phyloP scores from a whole-genome alignment of 164 flowering plant genomes.

The Tetracentron sinense region DNA sequence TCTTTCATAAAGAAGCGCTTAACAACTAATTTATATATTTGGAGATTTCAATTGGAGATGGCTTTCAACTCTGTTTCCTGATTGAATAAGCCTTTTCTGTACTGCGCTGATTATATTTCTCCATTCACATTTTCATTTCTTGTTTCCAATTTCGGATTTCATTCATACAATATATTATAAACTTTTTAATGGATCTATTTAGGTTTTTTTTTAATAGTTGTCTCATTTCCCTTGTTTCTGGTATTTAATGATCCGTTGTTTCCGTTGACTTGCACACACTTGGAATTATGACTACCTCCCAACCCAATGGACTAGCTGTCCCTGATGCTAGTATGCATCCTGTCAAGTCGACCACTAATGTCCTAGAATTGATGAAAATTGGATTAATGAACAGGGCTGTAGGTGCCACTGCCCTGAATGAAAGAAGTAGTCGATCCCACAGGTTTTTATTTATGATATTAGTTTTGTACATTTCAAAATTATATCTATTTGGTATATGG shows the following conservation, averaged over 20 bases:
- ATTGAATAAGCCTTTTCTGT: not conserved
- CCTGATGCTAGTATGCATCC: constrained; percentile 78
- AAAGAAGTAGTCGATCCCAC: constrained; percentile 96
- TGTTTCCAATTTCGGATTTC: not conserved
- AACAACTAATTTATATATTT: no score
- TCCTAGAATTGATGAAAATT: constrained; percentile 51
- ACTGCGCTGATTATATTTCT: not conserved
- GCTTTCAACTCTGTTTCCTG: not conserved
- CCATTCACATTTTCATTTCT: not conserved
- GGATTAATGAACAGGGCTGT: constrained; percentile 83
- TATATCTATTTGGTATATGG: not conserved
- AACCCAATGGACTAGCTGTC: constrained; percentile 66
- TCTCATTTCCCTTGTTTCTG: not conserved
- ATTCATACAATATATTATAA: not conserved
- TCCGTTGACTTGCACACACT: constrained; percentile 65
- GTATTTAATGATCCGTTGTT: constrained; percentile 6
- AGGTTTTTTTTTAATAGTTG: not conserved
- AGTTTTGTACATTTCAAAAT: not conserved
- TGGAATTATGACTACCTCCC: constrained; percentile 60
- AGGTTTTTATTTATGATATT: constrained; percentile 43
- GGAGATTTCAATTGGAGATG: not conserved
- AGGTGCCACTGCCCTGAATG: constrained; percentile 92
- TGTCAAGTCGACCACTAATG: constrained; percentile 59
- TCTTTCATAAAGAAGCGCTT: not conserved
- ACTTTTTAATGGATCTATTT: no score